Base-by-base conservation (phyloP, 805 yeast genomes). In the Wickerhamomyces xylosicus region DNA sequence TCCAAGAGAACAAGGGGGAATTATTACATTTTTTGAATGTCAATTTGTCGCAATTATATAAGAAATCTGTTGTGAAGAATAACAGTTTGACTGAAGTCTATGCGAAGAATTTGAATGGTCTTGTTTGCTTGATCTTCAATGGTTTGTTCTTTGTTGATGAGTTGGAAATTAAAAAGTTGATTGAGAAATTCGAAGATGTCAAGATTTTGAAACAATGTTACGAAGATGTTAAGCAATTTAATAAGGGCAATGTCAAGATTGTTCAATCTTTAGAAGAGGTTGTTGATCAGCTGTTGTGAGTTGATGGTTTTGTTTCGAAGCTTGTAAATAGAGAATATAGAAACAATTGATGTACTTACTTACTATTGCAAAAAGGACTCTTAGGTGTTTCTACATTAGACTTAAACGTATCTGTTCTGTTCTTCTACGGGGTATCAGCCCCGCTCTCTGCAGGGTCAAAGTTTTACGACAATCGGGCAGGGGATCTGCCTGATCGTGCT, bases 71-170 rank as follows among this genome's bases (percentile, higher is more conserved):
- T 4, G 5, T 15, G 7, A 31, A 11, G 19, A 14, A 31, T 31
- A 4, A 15, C 8, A 31, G 7, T 9, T 10, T 31, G 5, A 15
- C 6, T 4, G 33, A 31, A 31, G 8, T 14, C 15, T 31, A 31
- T 15, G 6, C 19, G 11, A 31, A 31, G 13, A 31, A 15, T 15
- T 31, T 31, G 19, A 31, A 59, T 16, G 65, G 69, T 44, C 58
- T 74, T 25, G 40, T 59, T 2, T 29, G 52, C 16, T 44, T 57
- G 9, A 57, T 60, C 1, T 48, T 60, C 14, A 61, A 67, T 52
- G 65, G 56, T 42, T 59, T 52, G 64, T 9, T 16, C 15, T 31
- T 15, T 8, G 13, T 15, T 16, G 19, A 31, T 25, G 29, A 25
- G 4, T 15, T 15, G 4, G 19, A 31, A 15, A 31, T 57, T 25